These are phyloP conservation scores for Solanum corneliomulleri DNA, from an alignment of 257 asterid genomes.

Conservation along the genomic window DNA sequence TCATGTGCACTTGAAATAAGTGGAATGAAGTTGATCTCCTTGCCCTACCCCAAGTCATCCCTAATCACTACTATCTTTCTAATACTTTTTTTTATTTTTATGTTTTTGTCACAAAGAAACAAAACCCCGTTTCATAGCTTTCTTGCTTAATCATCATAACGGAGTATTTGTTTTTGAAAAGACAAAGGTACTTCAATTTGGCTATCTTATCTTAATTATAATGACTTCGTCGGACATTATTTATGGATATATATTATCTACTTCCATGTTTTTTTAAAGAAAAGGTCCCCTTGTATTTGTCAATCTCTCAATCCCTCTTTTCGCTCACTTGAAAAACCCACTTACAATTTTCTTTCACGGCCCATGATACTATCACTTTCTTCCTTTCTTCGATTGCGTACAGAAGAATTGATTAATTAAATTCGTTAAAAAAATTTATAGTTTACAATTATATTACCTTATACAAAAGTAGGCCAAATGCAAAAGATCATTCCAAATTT, in stretches of 20 bases:
- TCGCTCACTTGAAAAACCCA: background rate
- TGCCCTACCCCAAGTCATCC: background rate
- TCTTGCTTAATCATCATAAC: background rate
- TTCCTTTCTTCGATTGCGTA: fast-evolving
- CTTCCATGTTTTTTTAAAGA: background rate
- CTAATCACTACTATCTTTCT: background rate
- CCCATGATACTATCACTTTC: background rate
- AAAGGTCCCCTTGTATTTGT: background rate
- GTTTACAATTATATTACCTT: background rate
- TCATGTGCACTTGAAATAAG: background rate
- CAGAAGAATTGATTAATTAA: background rate
- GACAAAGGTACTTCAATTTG: background rate
- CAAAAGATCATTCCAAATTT: background rate
- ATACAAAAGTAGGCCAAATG: background rate
- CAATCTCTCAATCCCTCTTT: background rate
- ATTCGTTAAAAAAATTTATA: fast-evolving
- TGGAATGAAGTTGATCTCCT: background rate
- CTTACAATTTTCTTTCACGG: background rate
- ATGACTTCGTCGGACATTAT: background rate
- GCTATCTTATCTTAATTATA: background rate
- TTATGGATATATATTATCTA: background rate
- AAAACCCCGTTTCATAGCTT: background rate
- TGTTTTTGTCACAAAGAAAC: background rate
- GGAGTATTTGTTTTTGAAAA: background rate
- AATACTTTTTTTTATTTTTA: background rate